These are phyloP conservation scores for Rhizophagus prolifer DNA, from an alignment of 192 early-diverging fungal species.

Conservation along the genomic window DNA sequence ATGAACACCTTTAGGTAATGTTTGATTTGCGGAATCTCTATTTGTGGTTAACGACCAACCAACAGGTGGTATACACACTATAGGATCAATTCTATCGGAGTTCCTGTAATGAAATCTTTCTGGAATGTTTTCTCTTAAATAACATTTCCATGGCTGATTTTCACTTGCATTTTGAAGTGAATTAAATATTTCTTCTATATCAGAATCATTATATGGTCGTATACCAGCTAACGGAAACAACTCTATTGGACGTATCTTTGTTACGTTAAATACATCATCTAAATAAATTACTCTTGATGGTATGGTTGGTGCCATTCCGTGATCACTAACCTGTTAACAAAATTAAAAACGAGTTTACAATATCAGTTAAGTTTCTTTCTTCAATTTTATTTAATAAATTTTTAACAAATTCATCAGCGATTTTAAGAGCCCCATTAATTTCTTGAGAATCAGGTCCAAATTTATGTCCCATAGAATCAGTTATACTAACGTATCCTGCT, in stretches of 20 bases:
- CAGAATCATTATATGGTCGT: constrained; percentile 48
- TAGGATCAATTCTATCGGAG: constrained; percentile 68
- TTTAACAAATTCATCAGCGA: constrained; percentile 46
- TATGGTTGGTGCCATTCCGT: constrained; percentile 76
- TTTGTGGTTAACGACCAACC: constrained; percentile 60
- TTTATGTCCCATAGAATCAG: constrained; percentile 77
- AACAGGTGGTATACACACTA: constrained; percentile 66
- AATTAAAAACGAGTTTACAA: background rate
- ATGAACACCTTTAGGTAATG: constrained; percentile 62
- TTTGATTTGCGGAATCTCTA: constrained; percentile 32
- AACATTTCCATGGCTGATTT: constrained; percentile 62
- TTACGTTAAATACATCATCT: constrained; percentile 67
- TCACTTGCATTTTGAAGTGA: constrained; percentile 44
- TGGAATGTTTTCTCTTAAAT: constrained; percentile 70
- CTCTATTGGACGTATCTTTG: constrained; percentile 52
- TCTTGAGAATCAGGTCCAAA: constrained; percentile 66
- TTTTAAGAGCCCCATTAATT: constrained; percentile 56
- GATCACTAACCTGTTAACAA: constrained; percentile 70
- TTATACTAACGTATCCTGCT: constrained; percentile 75
- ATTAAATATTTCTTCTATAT: constrained; percentile 53
- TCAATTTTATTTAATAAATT: background rate
- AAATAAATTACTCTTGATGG: constrained; percentile 62
- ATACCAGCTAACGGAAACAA: constrained; percentile 67
- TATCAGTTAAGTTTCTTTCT: constrained; percentile 4
- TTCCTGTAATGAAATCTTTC: constrained; percentile 68